phyloP scores from a whole-genome alignment of 495 filamentous ascomycete genomes.

The Podospora sp. region DNA sequence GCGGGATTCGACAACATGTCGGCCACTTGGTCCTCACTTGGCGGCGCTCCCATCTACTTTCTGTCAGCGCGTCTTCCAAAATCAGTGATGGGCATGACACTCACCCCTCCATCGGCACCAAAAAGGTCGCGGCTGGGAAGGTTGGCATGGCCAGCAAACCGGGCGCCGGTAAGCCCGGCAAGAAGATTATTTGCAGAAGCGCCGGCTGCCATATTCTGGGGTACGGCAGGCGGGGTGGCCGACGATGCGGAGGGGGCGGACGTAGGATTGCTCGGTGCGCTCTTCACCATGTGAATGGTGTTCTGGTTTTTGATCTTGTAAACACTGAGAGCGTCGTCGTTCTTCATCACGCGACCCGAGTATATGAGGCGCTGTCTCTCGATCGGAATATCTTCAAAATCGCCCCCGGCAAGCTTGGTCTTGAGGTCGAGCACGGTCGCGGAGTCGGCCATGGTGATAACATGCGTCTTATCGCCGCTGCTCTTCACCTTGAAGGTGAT shows the following conservation, averaged over 20 bases:
- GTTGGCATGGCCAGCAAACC: constrained; percentile 90
- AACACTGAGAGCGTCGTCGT: constrained; percentile 76
- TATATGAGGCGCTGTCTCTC: constrained; percentile 95
- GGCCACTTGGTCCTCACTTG: constrained; percentile 74
- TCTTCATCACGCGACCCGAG: constrained; percentile 94
- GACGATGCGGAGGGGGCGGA: constrained; percentile 59
- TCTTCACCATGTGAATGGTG: constrained; percentile 94
- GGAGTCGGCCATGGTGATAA: constrained; percentile 74
- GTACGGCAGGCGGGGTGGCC: constrained; percentile 63
- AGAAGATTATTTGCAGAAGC: constrained; percentile 83
- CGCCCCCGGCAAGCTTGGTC: constrained; percentile 73
- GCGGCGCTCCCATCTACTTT: constrained; percentile 85
- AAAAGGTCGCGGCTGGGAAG: constrained; percentile 88
- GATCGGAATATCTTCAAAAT: constrained; percentile 80
- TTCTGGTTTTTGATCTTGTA: constrained; percentile 98
- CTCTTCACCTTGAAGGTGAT: constrained; percentile 96
- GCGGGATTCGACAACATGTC: constrained; percentile 85
- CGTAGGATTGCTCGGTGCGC: constrained; percentile 84
- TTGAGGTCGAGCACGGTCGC: constrained; percentile 86
- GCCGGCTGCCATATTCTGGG: constrained; percentile 88
- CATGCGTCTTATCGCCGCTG: constrained; percentile 80
- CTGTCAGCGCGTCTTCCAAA: constrained; percentile 31
- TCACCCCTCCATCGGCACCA: constrained; percentile 94
- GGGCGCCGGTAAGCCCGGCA: constrained; percentile 86
- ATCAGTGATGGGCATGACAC: constrained; percentile 38